A percentile compares a stretch with the other conserved stretches of the same genome.
phyloP scores from a whole-genome alignment of 768 basidiomycete species.

The Rhizopogon roseolus region DNA sequence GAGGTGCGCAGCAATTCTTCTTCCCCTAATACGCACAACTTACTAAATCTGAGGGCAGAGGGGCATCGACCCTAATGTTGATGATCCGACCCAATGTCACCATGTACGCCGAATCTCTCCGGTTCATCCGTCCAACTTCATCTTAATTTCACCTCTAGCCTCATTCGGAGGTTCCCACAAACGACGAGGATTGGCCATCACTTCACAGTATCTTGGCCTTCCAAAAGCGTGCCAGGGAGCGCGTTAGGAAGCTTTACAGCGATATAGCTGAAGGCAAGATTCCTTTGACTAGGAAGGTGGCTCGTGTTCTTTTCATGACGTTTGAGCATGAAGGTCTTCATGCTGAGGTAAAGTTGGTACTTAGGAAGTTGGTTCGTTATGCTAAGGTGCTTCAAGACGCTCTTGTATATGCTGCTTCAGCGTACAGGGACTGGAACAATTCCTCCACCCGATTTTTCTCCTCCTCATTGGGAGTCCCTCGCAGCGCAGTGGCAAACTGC shows the following conservation, averaged over 20 bases:
- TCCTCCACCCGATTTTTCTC: constrained; percentile 68
- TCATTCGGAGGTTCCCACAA: constrained; percentile 83
- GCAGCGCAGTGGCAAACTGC: constrained; percentile 40
- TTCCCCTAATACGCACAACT: neutral
- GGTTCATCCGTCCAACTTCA: neutral
- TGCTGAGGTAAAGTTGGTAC: constrained; percentile 48
- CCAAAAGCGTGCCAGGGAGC: constrained; percentile 69
- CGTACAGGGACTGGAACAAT: constrained; percentile 73
- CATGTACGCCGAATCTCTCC: constrained; percentile 51
- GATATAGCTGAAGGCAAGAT: constrained; percentile 51
- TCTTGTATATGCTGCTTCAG: constrained; percentile 93
- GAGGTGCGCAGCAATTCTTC: constrained; percentile 35
- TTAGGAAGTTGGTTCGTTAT: neutral
- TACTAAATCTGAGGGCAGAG: constrained; percentile 43
- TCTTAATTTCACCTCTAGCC: constrained; percentile 40
- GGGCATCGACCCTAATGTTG: constrained; percentile 93
- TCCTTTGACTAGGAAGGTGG: constrained; percentile 57
- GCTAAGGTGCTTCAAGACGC: constrained; percentile 42
- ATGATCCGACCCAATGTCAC: constrained; percentile 72
- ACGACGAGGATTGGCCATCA: constrained; percentile 83
- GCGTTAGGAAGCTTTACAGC: constrained; percentile 70
- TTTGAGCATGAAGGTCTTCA: constrained; percentile 90
- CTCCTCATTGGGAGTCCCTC: constrained; percentile 69
- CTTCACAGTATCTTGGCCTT: constrained; percentile 68
- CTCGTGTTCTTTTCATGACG: constrained; percentile 84